Evolutionary conservation across 2,329 filamentous ascomycete genomes (phyloP), one percentile per base, ranked within the genome.

Genomic region (Sarocladium kiliense): DNA sequence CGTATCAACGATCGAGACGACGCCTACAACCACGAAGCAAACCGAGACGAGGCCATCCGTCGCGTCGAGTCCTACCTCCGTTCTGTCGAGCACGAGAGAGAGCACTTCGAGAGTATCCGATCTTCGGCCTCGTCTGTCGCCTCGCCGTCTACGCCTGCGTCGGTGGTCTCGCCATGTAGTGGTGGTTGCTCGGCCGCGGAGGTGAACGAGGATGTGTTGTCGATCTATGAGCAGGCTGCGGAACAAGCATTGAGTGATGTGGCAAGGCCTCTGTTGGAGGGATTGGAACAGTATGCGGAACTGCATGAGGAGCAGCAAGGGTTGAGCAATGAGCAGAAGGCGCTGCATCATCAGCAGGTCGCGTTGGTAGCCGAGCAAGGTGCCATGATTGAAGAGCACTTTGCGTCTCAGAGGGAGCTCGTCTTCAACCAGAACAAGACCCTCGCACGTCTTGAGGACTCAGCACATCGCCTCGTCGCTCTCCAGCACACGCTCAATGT

Each of bases 1-100:
- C 60, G 60, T 3, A 73, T 75, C 45, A 60, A 62, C 3, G 65
- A 69, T 18, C 72, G 74, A 2, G 71, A 75, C 58, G 59, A 64
- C 21, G 37, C 60, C 1, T 41, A 53, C 12, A 54, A 59, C 23
- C 63, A 39, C 19, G 58, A 54, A 54, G 66, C 23, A 23, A 58
- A 49, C 1, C 36, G 60, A 14, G 50, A 57, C 16, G 65, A 64
- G 14, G 65, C 62, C 3, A 53, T 55, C 2, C 62, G 63, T 4
- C 58, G 66, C 0, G 61, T 66, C 23, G 50, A 60, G 19, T 57
- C 60, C 36, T 68, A 65, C 27, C 54, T 68, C 2, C 58, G 61
- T 11, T 61, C 62, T 1, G 63, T 67, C 2, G 54, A 61, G 19
- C 55, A 64, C 12, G 65, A 68, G 26, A 56, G 57, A 14, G 61